Conservation (phyloP, 768 basidiomycete genomes). For the Hemileccinum impolitum region DNA sequence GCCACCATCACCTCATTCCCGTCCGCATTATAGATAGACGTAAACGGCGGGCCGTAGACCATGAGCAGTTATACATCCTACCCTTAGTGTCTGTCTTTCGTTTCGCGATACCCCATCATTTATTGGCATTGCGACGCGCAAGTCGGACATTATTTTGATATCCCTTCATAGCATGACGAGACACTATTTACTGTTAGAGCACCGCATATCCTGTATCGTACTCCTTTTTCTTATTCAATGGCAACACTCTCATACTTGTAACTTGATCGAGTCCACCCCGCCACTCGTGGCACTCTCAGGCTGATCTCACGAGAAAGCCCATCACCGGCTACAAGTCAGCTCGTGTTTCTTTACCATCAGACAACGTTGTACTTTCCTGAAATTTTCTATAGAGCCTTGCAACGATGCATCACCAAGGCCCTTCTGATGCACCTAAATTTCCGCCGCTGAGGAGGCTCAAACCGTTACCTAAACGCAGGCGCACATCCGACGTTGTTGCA, state of each 20-base stretch:
- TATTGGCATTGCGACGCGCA: slow-evolving; percentile 45
- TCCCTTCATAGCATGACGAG: slow-evolving; percentile 49
- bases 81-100: slow-evolving; percentile 42
- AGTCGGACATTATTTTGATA: slow-evolving; percentile 44
- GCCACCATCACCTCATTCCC: slow-evolving; percentile 27
- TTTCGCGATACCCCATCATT: slow-evolving; percentile 51
- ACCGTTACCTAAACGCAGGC: slow-evolving; percentile 74
- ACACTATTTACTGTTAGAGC: slow-evolving; percentile 62
- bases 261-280: too few relatives aligned
- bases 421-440: slow-evolving; percentile 64
- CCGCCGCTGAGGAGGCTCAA: slow-evolving; percentile 64
- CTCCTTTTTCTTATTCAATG: slow-evolving; percentile 29
- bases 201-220: slow-evolving; percentile 55
- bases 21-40: slow-evolving; percentile 40
- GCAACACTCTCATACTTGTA: slow-evolving; percentile 9
- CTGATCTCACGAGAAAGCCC: slow-evolving; percentile 17
- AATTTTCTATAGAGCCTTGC: too few relatives aligned
- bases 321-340: slow-evolving; percentile 29
- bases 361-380: neutral
- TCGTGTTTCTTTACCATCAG: slow-evolving; percentile 20
- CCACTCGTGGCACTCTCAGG: slow-evolving; percentile 2
- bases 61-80: slow-evolving; percentile 44
- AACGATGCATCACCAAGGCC: slow-evolving; percentile 48
- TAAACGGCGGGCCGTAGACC: slow-evolving; percentile 41
- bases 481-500: slow-evolving; percentile 40